Evolutionary conservation across 495 filamentous ascomycete genomes (phyloP), one percentile per base, ranked within the genome.

Genomic region (Lepraria neglecta): DNA sequence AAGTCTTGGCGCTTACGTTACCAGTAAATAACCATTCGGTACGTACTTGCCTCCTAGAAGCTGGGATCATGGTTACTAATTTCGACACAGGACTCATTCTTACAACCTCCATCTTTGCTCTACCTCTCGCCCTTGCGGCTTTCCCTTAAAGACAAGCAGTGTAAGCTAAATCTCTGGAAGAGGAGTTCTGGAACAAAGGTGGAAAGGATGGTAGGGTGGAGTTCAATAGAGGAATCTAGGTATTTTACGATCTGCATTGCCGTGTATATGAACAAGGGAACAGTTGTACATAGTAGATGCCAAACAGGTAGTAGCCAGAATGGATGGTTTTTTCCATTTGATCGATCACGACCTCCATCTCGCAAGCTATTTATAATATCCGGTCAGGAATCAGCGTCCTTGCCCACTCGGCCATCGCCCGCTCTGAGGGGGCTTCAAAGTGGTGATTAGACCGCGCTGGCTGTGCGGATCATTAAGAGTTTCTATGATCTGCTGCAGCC

Each of bases 131-230:
- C 4, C 75, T 98, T 47, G 94, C 84, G 12, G 94, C 87, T 9
- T 98, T 97, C 76, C 94, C 94, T 12, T 89, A 95, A 77, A 77
- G 90, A 59, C 91, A 98, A 78, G 79, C 79, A 55, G 87, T 95
- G 24, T 80, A 76, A 59, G 90, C 87, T 0, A 75, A 77, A 10
- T 83, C 74, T 19, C 70, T 98, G 47, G 94, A 97, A 78, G 74
- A 85, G 65, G 86, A 96, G 75, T 96, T 98, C 71, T 84, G 83
- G 75, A 84, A 81, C 0, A 79, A 79, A 53, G 89, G 87, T n/a
- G 91, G 90, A 0, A 75, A 84, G 51, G 79, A 77, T 21, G 90
- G 86, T 0, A 76, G 87, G 80, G 88, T 97, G 10, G 89, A 89
- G 68, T 97, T 97, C 69, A 96, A 97, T 70, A 80, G 92, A 60